phyloP scores from a whole-genome alignment of 345 rosid genomes.

The Citrus medica region DNA sequence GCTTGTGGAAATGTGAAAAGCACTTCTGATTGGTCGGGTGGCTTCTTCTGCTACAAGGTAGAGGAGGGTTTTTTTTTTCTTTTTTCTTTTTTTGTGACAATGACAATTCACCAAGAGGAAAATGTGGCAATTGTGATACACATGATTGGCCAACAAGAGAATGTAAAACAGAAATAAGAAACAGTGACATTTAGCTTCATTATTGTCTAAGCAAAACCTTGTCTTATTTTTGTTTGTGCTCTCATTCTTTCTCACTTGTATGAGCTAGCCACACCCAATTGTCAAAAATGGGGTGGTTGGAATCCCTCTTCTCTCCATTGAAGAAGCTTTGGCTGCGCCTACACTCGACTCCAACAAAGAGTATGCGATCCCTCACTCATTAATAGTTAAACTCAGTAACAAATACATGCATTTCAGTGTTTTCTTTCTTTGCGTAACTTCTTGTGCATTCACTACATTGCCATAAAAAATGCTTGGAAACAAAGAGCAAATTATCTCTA shows the following conservation, averaged over 20 bases:
- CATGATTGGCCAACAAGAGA: slow-evolving; percentile 45
- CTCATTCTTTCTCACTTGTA: slow-evolving; percentile 21
- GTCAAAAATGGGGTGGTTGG: slow-evolving; percentile 81
- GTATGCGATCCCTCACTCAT: slow-evolving; percentile 30
- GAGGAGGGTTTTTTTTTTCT: slow-evolving; percentile 12
- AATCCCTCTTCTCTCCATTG: slow-evolving; percentile 85
- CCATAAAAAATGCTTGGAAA: neutral
- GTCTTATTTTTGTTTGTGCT: neutral
- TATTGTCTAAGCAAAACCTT: slow-evolving; percentile 41
- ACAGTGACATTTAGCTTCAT: slow-evolving; percentile 23
- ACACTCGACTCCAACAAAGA: slow-evolving; percentile 67
- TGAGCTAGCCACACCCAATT: slow-evolving; percentile 35
- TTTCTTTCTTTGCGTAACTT: neutral
- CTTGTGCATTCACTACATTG: neutral
- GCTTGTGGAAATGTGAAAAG: slow-evolving; percentile 42
- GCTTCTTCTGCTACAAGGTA: slow-evolving; percentile 56
- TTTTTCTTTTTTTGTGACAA: slow-evolving; percentile 25
- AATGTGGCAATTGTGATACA: slow-evolving; percentile 23
- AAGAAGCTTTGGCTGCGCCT: slow-evolving; percentile 89
- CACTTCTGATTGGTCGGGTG: slow-evolving; percentile 55
- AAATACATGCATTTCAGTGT: neutral
- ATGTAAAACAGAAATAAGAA: slow-evolving; percentile 15
- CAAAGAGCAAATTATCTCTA: neutral
- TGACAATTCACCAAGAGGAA: slow-evolving; percentile 57
- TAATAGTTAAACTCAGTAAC: too few species aligned